Conservation (phyloP, 305 asterid species). For the Nicotiana rustica region DNA sequence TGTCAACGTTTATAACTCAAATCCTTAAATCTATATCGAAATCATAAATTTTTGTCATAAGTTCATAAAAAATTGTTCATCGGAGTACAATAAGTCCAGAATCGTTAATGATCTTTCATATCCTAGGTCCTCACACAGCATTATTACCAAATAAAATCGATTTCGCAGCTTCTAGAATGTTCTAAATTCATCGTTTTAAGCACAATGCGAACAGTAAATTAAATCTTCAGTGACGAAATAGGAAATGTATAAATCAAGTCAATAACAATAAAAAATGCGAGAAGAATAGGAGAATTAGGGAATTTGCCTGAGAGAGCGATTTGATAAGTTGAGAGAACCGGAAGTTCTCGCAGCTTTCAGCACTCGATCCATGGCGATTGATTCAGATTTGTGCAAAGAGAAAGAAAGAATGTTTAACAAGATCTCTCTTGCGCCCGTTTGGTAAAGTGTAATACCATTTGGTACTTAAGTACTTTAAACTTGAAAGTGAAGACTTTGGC, state of each 20-base stretch:
- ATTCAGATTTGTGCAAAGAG: background rate
- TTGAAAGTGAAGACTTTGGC: background rate
- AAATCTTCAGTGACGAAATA: background rate
- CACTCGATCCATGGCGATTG: conserved; percentile 70
- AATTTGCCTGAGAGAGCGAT: conserved; percentile 84
- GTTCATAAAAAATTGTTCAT: background rate
- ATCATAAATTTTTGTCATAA: background rate
- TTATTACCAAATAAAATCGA: background rate
- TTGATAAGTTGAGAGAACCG: conserved; percentile 94
- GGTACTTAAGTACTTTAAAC: background rate
- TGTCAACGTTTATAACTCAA: no score
- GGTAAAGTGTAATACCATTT: background rate
- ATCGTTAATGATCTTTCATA: background rate
- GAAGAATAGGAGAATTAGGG: background rate
- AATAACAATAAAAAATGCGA: background rate
- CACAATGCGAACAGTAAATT: background rate
- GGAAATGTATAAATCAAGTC: background rate
- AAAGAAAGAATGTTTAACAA: background rate
- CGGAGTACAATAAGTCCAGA: background rate
- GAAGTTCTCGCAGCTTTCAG: conserved; percentile 91
- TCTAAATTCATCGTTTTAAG: background rate
- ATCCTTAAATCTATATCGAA: background rate
- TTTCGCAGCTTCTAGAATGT: conserved; percentile 7
- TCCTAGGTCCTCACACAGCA: background rate
- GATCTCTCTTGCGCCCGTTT: background rate